Evolutionary conservation across 495 filamentous ascomycete genomes (phyloP), one percentile per base, ranked within the genome.

Genomic region (Talaromyces wortmannii): DNA sequence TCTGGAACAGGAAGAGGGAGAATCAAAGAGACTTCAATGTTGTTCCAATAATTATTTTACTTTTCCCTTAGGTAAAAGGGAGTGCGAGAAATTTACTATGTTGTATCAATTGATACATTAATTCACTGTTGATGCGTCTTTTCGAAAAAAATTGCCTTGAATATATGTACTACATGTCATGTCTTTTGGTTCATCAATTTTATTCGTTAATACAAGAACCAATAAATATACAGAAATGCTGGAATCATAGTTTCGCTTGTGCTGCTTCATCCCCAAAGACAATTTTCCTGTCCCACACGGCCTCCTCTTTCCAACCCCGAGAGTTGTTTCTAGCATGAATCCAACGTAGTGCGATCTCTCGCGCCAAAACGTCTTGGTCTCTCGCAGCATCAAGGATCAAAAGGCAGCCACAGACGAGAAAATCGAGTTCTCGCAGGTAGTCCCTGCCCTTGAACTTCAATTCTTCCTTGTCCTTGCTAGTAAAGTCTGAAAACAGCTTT

Each of bases 331-430:
- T 12, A 40, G 17, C 11, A 53, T 46, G 43, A 46, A 64, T 43
- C 60, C 62, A 64, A 17, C 60, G 47, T 30, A n/a, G 13, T 7
- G 48, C 31, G 6, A 62, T 18, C 31, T 62, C 55, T 52, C 44
- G 16, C 7, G 60, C 57, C 32, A 62, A 49, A 33, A 32, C 53
- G 49, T 63, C 53, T 17, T 53, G 56, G 53, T 63, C 61, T 13
- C 59, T 44, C n/a, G 18, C 31, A 23, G 59, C 56, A 56, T 63
- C 59, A 23, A 46, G 49, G 12, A 58, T 45, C 52, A 63, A 32
- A 18, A 63, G 48, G 23, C 48, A 48, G 16, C 49, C 58, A 46
- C 57, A 55, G 31, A 63, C 55, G 16, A 63, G 31, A 50, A 53
- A 57, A 31, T 55, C 61, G 29, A 61, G 42, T 15, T 53, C 52